Evolutionary conservation across 192 early-diverging fungal species (phyloP), one percentile per base, ranked within the genome.

Genomic region (Coemansia sp.): DNA sequence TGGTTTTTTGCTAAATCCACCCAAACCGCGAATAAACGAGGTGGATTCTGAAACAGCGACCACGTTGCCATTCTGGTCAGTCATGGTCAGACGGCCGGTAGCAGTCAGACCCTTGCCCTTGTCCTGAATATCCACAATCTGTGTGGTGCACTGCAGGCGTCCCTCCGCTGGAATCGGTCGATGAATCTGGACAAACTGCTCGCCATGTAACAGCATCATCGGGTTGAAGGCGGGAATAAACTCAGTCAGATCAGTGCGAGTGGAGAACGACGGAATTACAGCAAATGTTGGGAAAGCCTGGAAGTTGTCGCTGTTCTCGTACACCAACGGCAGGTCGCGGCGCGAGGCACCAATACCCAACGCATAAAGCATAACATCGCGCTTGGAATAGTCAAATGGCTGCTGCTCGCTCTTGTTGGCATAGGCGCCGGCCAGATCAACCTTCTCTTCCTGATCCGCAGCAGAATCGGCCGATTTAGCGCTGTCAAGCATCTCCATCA

Each of bases 171-270:
- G 95, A 27, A 97, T 84, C 24, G 92, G 89, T 53, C 90, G 89
- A 67, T 93, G 84, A 66, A 98, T 66, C 66, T 91, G 89, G 54
- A 96, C 78, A 83, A 89, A 98, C 84, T 99, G 98, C 84, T 99
- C 96, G 69, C 95, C 96, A 82, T 99, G 98, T 53, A 99, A 85
- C 58, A 99, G 87, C 92, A 96, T 94, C 93, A 96, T 96, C 71
- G 88, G 89, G 71, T 90, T 91, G 76, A 90, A 91, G 41, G 88
- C 54, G 7, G 89, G 87, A 59, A 92, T 27, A 47, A 82, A 84
- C 54, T 84, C 74, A 25, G 78, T 84, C 58, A 90, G 81, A 22
- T 85, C 76, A 23, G 83, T 58, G 55, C 88, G 86, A 56, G 85
- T 77, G 62, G 74, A 82, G 76, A 96, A 91, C 5, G 87, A 85